Percentiles rank a stretch among this genome's conserved stretches.
phyloP scores from a whole-genome alignment of 371 early-diverging fungal species.

The Lichtheimia ornata region DNA sequence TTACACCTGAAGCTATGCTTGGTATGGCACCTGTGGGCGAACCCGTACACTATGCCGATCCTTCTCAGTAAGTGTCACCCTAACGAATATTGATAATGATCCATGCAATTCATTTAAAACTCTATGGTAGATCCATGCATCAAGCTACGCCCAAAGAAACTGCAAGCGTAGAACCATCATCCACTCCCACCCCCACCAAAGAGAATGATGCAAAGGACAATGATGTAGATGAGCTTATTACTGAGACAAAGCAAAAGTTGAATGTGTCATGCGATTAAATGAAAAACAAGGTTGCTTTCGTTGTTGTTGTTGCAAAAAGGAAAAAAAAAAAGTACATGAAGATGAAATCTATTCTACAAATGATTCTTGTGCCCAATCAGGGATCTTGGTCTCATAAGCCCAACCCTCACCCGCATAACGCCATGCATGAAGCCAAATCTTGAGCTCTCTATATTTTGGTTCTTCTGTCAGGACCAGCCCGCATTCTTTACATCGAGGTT shows the following conservation, averaged over 20 bases:
- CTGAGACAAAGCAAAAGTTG: constrained; percentile 9
- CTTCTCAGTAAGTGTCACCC: background rate
- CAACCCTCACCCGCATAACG: constrained; percentile 70
- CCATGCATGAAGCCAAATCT: constrained; percentile 87
- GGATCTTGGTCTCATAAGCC: constrained; percentile 76
- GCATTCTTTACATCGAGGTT: constrained; percentile 54
- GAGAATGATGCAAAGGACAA: background rate
- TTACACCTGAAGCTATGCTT: constrained; percentile 52
- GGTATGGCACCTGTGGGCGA: constrained; percentile 36
- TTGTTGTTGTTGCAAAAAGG: background rate
- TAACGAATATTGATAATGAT: too few relatives aligned
- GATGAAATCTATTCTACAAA: background rate
- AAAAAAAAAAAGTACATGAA: background rate
- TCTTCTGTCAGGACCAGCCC: constrained; percentile 54
- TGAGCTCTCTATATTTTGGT: constrained; percentile 66
- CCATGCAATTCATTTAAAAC: too few relatives aligned
- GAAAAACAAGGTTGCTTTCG: background rate
- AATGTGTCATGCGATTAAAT: constrained; percentile 6
- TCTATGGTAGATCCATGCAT: too few relatives aligned
- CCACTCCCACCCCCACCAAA: background rate
- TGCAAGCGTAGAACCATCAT: background rate
- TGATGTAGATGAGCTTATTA: constrained; percentile 17
- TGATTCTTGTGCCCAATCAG: constrained; percentile 72
- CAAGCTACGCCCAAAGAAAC: background rate
- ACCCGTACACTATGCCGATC: background rate